A percentile compares a stretch with the other conserved stretches of the same genome.
These are phyloP conservation scores for Pyrus betulifolia DNA, from an alignment of 306 rosid species.

Conservation along the genomic window DNA sequence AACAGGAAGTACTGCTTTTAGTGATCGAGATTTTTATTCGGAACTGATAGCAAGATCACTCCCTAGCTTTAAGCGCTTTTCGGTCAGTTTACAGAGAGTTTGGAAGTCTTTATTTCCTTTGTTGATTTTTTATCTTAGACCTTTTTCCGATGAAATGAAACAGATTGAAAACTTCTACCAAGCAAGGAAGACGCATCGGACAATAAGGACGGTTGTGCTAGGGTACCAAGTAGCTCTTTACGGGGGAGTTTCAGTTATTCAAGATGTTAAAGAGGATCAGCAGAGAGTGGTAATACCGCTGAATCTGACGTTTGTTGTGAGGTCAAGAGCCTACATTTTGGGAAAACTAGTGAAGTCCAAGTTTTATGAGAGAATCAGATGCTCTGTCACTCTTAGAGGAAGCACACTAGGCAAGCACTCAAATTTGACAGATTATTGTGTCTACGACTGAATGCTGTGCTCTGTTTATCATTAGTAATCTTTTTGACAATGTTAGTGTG, in stretches of 20 bases:
- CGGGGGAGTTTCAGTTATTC: conserved; percentile 56
- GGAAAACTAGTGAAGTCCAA: conserved; percentile 75
- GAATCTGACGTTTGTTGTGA: conserved; percentile 62
- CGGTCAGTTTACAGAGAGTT: neutral
- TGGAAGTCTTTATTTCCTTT: neutral
- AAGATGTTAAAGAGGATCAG: conserved; percentile 14
- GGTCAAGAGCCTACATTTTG: conserved; percentile 79
- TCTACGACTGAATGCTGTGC: conserved; percentile 29
- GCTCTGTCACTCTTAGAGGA: conserved; percentile 59
- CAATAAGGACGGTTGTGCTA: conserved; percentile 33
- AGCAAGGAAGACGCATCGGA: conserved; percentile 46
- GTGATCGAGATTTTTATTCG: neutral
- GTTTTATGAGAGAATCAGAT: conserved; percentile 50
- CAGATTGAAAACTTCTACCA: conserved; percentile 62
- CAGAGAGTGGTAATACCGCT: conserved; percentile 44
- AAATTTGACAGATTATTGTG: conserved; percentile 47
- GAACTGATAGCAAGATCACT: neutral
- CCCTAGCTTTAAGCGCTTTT: neutral
- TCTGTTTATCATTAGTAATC: neutral
- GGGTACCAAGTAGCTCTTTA: conserved; percentile 75
- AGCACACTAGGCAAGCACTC: conserved; percentile 57
- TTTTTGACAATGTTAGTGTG: neutral
- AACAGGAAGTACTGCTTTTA: neutral
- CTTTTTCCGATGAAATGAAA: neutral
- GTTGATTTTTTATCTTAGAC: neutral